Evolutionary conservation across 2,329 filamentous ascomycete species (phyloP).

Genomic region (Aspergillus sp.): DNA sequence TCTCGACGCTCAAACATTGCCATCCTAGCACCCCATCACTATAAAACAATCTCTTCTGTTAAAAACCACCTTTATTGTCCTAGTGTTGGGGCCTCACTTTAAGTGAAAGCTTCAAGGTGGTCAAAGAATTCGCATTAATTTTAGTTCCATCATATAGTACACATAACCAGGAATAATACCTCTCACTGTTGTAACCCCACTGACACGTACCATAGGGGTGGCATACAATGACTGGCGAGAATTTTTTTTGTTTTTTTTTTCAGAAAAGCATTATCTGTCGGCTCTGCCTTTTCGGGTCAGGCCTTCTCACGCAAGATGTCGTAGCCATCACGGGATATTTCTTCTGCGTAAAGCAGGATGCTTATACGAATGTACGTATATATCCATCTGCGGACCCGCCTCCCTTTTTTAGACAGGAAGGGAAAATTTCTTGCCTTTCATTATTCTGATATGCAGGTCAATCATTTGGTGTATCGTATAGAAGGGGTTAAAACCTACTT

Average conservation of each 20-base stretch:
- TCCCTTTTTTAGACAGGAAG: constrained; percentile 63
- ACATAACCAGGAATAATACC: neutral
- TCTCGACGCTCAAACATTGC: neutral
- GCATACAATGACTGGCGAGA: neutral
- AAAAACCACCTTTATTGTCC: neutral
- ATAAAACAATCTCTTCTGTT: neutral
- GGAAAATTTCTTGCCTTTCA: constrained; percentile 87
- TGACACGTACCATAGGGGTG: neutral
- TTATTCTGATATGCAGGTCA: constrained; percentile 49
- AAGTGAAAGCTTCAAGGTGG: neutral
- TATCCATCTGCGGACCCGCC: neutral
- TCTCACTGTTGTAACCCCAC: neutral
- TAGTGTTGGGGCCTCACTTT: neutral
- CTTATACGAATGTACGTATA: neutral
- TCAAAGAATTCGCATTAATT: neutral
- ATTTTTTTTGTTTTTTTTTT: neutral
- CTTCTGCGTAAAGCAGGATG: neutral
- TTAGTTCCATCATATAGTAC: constrained; percentile 3
- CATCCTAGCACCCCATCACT: neutral
- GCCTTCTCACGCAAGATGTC: neutral
- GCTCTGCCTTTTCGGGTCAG: neutral
- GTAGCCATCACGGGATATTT: neutral
- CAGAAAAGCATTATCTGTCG: neutral
- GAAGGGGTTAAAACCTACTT: constrained; percentile 59
- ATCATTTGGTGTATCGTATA: neutral